Conservation (phyloP, 2,329 filamentous ascomycete species). For the Botrytis tulipae region DNA sequence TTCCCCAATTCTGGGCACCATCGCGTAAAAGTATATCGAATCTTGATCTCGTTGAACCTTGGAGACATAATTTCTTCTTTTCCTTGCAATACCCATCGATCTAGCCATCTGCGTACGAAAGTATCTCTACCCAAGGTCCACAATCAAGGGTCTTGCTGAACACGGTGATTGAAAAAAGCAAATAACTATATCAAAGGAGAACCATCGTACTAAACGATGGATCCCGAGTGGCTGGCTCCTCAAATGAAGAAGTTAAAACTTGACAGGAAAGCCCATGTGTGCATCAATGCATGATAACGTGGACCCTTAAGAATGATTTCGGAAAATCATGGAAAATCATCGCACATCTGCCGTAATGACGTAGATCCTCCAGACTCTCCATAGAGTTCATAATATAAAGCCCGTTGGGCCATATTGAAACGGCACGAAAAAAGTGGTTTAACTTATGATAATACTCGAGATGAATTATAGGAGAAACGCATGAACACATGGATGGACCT, state of each 20-base stretch:
- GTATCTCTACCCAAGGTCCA: neutral
- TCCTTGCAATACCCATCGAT: neutral
- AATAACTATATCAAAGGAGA: neutral
- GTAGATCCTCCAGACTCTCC: constrained; percentile 16
- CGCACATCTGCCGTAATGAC: constrained; percentile 17
- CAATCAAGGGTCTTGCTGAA: constrained; percentile 7
- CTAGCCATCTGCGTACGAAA: constrained; percentile 15
- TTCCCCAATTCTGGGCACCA: constrained; percentile 2
- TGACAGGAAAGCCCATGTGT: constrained; percentile 19
- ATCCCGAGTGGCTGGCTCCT: neutral
- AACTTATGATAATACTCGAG: neutral
- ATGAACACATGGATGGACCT: constrained; percentile 9
- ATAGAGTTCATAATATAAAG: neutral
- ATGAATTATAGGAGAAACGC: neutral
- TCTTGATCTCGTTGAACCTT: constrained; percentile 11
- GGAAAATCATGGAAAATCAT: constrained; percentile 11
- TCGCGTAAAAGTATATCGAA: neutral
- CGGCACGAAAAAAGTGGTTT: neutral
- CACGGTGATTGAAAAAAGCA: neutral
- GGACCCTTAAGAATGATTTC: constrained; percentile 7
- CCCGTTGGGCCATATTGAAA: neutral
- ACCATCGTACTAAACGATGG: neutral
- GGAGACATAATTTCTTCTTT: neutral
- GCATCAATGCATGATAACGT: constrained; percentile 19
- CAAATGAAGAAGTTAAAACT: neutral